phyloP scores from a whole-genome alignment of 192 early-diverging fungal genomes.

The Backusella tuberculispora region DNA sequence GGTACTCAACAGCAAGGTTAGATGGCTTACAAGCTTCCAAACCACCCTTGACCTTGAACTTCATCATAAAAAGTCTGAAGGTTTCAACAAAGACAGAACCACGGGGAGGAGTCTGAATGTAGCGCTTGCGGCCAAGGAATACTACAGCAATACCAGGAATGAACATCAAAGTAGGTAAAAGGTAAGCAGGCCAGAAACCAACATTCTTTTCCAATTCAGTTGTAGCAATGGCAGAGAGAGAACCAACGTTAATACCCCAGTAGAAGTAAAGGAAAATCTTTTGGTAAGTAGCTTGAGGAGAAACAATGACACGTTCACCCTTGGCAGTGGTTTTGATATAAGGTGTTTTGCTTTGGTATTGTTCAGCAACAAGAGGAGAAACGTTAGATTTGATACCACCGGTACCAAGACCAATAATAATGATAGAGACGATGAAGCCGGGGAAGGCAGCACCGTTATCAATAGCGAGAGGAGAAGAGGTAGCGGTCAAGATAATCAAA shows the following conservation, averaged over 20 bases:
- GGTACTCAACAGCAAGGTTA: conserved; percentile 39
- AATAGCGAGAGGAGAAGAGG: conserved; percentile 63
- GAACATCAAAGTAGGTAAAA: conserved; percentile 61
- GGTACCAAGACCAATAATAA: conserved; percentile 75
- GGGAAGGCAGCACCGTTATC: conserved; percentile 59
- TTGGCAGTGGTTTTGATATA: conserved; percentile 60
- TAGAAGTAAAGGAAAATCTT: conserved; percentile 88
- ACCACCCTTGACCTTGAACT: conserved; percentile 45
- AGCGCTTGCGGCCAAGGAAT: conserved; percentile 53
- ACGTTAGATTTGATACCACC: conserved; percentile 84
- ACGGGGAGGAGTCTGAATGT: conserved; percentile 58
- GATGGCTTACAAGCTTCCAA: conserved; percentile 69
- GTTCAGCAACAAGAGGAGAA: conserved; percentile 77
- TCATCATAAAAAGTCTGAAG: conserved; percentile 46
- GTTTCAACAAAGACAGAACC: conserved; percentile 62
- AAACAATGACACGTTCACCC: conserved; percentile 63
- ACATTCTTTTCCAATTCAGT: conserved; percentile 63
- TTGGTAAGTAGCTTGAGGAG: conserved; percentile 69
- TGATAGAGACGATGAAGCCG: conserved; percentile 68
- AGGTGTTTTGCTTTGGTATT: conserved; percentile 56
- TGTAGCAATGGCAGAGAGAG: conserved; percentile 61
- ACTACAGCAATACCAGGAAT: conserved; percentile 56
- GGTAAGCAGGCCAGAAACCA: conserved; percentile 61
- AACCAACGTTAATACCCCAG: conserved; percentile 72
- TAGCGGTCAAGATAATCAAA: conserved; percentile 61